These are phyloP conservation scores for Leccinum pallidistipes DNA, from an alignment of 1,284 basidiomycete genomes.

Conservation along the genomic window DNA sequence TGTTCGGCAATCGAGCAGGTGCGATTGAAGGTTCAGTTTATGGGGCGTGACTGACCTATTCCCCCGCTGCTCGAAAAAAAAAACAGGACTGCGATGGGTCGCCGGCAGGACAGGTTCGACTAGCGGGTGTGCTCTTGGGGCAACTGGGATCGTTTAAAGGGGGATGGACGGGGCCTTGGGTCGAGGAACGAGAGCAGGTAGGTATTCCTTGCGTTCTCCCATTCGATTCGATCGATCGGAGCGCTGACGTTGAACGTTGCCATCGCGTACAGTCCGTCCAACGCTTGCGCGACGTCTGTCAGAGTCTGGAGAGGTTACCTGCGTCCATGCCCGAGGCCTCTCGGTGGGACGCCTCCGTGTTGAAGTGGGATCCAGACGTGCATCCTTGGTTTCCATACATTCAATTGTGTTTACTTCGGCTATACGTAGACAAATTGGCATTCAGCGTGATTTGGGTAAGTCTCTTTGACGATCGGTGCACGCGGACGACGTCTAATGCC, in stretches of 20 bases:
- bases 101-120: conserved; percentile 38
- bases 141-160: conserved; percentile 31
- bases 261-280: conserved; percentile 28
- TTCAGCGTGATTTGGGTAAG: too few species aligned
- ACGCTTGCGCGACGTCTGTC: conserved; percentile 30
- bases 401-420: too few species aligned
- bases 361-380: conserved; percentile 43
- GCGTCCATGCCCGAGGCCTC: conserved; percentile 25
- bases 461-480: too few species aligned
- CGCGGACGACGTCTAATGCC: too few species aligned
- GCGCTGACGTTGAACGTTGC: neutral
- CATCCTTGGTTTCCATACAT: conserved; percentile 47
- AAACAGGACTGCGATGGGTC: neutral
- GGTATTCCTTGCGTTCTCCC: neutral
- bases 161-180: conserved; percentile 41
- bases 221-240: neutral
- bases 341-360: conserved; percentile 30
- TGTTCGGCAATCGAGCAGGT: conserved; percentile 41
- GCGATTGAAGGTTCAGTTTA: neutral
- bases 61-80: neutral
- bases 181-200: conserved; percentile 36
- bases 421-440: too few species aligned
- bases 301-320: conserved; percentile 34
- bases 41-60: neutral
- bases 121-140: conserved; percentile 41